Percentiles rank a stretch among this genome's conserved stretches.
Evolutionary conservation across 495 filamentous ascomycete genomes (phyloP).

Genomic region (Aspergillus incahuasiensis): DNA sequence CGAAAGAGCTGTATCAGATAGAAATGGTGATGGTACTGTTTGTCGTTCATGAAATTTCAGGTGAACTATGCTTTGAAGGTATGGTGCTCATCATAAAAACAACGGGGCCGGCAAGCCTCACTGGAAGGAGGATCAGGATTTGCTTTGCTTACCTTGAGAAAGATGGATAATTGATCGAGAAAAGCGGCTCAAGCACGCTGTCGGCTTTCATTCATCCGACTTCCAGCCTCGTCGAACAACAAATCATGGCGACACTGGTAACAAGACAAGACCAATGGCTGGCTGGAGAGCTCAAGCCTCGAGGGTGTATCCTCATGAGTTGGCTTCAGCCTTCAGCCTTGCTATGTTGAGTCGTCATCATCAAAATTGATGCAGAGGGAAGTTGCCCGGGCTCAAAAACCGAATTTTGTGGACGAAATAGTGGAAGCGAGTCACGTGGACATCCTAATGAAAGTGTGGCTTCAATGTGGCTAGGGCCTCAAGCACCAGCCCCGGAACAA

Average conservation of each 20-base stretch:
- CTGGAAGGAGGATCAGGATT: not conserved
- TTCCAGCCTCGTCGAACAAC: not conserved
- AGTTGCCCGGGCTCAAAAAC: not conserved
- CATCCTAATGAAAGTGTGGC: not conserved
- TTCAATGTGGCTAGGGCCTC: not conserved
- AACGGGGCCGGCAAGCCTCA: not conserved
- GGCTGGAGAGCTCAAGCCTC: not conserved
- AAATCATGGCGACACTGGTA: not conserved
- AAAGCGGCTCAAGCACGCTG: not conserved
- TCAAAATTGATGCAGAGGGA: not conserved
- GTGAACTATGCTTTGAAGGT: constrained; percentile 48
- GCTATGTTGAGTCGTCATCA: not conserved
- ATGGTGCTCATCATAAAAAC: constrained; percentile 44
- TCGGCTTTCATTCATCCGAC: not conserved
- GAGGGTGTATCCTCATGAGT: not conserved
- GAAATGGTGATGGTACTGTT: constrained; percentile 45
- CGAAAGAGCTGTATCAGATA: constrained; percentile 32
- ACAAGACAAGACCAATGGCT: constrained; percentile 2
- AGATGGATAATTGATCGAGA: not conserved
- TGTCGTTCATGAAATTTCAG: constrained; percentile 47
- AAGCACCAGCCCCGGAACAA: not conserved
- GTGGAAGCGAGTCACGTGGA: constrained; percentile 7
- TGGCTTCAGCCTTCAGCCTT: not conserved
- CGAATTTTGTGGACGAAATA: constrained; percentile 8
- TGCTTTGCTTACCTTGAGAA: constrained; percentile 16